A percentile compares a stretch with the other conserved stretches of the same genome.
Conservation (phyloP, 148 eudicot species). For the Diospyros lotus region DNA sequence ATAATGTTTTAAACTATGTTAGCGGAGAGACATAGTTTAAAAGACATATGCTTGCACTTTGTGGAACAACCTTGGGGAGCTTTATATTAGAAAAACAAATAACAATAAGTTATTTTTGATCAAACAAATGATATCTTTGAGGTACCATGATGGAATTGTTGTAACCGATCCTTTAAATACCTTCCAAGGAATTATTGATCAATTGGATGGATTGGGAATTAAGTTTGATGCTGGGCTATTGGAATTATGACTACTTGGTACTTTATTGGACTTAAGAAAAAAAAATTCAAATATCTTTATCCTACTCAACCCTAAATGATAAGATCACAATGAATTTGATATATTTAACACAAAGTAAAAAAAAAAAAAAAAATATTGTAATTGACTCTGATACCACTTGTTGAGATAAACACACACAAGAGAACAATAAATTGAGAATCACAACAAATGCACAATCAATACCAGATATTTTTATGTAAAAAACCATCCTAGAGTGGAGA, state of each 20-base stretch:
- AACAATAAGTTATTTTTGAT: constrained; percentile 1
- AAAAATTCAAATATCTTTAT: too few relatives aligned
- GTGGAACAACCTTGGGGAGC: neutral
- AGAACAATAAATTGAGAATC: too few relatives aligned
- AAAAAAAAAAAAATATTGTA: too few relatives aligned
- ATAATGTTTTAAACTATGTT: constrained; percentile 9
- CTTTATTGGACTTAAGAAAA: constrained; percentile 3
- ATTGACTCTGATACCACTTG: too few relatives aligned
- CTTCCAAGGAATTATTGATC: constrained; percentile 11
- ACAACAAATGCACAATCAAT: too few relatives aligned
- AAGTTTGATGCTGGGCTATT: constrained; percentile 12
- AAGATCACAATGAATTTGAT: neutral
- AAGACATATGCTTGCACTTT: neutral
- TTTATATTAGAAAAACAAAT: neutral
- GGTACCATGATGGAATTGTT: constrained; percentile 2
- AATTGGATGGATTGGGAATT: neutral
- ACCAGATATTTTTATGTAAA: too few relatives aligned
- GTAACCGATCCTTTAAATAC: neutral
- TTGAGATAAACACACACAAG: too few relatives aligned
- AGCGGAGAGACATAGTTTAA: neutral
- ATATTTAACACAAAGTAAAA: too few relatives aligned
- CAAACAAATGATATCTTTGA: constrained; percentile 8
- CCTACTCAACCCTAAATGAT: neutral
- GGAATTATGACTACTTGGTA: constrained; percentile 10
- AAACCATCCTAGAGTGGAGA: too few relatives aligned